phyloP scores from a whole-genome alignment of 2,329 filamentous ascomycete species.

The Pestalotiopsis sp. region DNA sequence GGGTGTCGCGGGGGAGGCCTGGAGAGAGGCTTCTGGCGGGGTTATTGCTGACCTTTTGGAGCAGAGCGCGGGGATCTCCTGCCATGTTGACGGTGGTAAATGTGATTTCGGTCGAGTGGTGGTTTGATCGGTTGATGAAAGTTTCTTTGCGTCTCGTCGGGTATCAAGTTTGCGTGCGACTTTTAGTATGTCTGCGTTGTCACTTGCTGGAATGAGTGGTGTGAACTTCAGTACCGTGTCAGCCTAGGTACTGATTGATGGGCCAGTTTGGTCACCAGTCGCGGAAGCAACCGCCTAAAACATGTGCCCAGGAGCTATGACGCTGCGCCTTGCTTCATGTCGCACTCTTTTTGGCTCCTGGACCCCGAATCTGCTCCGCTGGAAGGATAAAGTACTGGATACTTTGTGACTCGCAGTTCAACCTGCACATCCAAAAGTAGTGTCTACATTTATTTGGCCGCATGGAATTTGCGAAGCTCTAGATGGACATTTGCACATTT shows the following conservation, averaged over 20 bases:
- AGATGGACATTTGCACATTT: neutral
- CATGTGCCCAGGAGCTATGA: conserved; percentile 14
- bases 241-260: neutral
- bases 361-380: neutral
- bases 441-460: neutral
- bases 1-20: conserved; percentile 17
- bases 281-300: conserved; percentile 12
- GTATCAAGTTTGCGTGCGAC: neutral
- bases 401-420: rapidly evolving
- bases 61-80: conserved; percentile 75
- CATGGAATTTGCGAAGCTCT: neutral
- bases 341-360: neutral
- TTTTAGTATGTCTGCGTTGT: neutral
- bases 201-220: neutral
- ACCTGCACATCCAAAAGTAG: rapidly evolving
- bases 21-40: conserved; percentile 20
- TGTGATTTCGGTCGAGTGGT: conserved; percentile 7
- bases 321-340: conserved; percentile 13
- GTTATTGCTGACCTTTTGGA: conserved; percentile 68
- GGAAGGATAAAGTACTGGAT: neutral
- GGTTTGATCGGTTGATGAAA: neutral
- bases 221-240: neutral
- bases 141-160: neutral
- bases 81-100: conserved; percentile 56
- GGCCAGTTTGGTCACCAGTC: neutral